Evolutionary conservation across 257 asterid genomes (phyloP), one percentile per base, ranked within the genome.

Genomic region (Verbascum thapsus): DNA sequence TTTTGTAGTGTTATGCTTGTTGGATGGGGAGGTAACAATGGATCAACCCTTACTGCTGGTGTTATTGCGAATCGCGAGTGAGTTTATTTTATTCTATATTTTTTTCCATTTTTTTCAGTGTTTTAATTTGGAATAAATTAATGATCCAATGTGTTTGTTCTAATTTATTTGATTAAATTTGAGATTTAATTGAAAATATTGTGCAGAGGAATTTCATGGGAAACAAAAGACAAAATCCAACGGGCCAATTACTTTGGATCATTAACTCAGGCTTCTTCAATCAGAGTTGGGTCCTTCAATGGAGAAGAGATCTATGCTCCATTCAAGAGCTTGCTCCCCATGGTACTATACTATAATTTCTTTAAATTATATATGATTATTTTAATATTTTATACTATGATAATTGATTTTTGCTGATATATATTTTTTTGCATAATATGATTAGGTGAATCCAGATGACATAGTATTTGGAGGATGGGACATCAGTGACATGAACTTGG

Each of bases 11-110:
- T 81, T 53, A 78, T 83, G 90, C 87, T 83, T 59, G 90, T 83
- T 38, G 90, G 90, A 26, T 83, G 90, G 90, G 90, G 90, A 58
- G 90, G 90, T 32, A 83, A 83, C 77, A 83, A 83, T 64, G 90
- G 90, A 15, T 78, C 78, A 8, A 81, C 90, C 13, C 83, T 84
- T 26, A 81, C 87, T 2, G 90, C 76, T 39, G 87, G 90, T 61
- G 87, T 84, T 41, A 76, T 84, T 43, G 83, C 90, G 2, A 81
- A 84, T 63, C 61, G 85, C 16, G 90, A 84, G 90, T 83, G 69
- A 78, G 85, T 66, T 23, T n/a, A n/a, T n/a, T n/a, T n/a, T n/a
- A n/a, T n/a, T n/a, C n/a, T n/a, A n/a, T n/a, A n/a, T n/a, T n/a
- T n/a, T n/a, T n/a, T n/a, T n/a, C n/a, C n/a, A n/a, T n/a, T n/a